Conservation (phyloP, 2,329 filamentous ascomycete species). For the Fusarium fujikuroi region DNA sequence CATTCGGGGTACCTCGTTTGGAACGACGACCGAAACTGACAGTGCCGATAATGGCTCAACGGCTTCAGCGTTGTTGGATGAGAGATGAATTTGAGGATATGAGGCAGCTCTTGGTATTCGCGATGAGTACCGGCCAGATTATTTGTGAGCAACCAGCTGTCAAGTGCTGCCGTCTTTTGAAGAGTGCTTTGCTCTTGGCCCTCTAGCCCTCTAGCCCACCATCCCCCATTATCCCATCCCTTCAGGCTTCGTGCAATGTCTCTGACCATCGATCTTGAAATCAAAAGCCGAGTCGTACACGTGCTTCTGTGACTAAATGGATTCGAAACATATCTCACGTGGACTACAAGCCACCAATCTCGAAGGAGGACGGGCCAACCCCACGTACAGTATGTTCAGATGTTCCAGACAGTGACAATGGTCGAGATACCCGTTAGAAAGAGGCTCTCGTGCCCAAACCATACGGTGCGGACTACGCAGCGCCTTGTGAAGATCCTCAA, state of each 20-base stretch:
- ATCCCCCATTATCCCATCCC: not conserved
- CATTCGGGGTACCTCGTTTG: not conserved
- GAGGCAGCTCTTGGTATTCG: slow-evolving; percentile 1
- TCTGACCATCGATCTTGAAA: slow-evolving; percentile 7
- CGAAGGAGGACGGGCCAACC: not conserved
- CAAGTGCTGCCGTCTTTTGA: not conserved
- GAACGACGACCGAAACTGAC: slow-evolving; percentile 7
- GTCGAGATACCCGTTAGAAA: not conserved
- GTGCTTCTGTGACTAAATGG: slow-evolving; percentile 6
- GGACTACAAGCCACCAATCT: slow-evolving; percentile 25
- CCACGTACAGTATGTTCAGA: slow-evolving; percentile 11
- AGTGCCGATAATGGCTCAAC: not conserved
- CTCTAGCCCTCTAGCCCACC: not conserved
- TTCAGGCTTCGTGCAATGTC: not conserved
- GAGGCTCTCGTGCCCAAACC: not conserved
- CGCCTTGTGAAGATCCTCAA: slow-evolving; percentile 9
- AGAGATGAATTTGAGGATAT: not conserved
- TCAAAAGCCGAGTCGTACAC: slow-evolving; percentile 17
- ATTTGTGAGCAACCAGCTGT: not conserved
- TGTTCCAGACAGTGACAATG: not conserved
- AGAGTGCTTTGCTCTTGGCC: not conserved
- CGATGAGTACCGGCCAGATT: not conserved
- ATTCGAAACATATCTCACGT: slow-evolving; percentile 32
- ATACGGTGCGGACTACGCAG: slow-evolving; percentile 7
- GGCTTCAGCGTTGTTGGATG: not conserved